Evolutionary conservation across 2,329 filamentous ascomycete species (phyloP).

Genomic region (Ophiostoma triangulosporum): DNA sequence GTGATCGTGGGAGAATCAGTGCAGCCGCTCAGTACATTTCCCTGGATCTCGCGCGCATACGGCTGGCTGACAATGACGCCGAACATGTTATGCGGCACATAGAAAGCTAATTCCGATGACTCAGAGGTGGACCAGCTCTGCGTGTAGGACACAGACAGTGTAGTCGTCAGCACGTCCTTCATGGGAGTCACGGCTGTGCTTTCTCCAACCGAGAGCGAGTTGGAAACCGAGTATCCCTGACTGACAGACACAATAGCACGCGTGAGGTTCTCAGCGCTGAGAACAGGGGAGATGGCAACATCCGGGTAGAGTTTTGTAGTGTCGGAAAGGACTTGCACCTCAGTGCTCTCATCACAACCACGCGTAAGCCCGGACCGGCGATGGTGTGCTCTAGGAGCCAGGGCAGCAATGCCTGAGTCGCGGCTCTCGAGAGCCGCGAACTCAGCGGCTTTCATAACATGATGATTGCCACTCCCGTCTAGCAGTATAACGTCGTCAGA

Average conservation of each 20-base stretch:
- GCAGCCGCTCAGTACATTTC: not conserved
- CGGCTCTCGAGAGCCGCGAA: not conserved
- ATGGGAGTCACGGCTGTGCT: no score
- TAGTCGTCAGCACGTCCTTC: not conserved
- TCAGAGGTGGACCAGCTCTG: not conserved
- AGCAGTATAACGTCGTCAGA: not conserved
- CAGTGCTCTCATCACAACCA: not conserved
- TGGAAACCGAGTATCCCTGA: not conserved
- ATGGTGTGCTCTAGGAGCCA: not conserved
- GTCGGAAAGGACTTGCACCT: not conserved
- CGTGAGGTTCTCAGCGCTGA: not conserved
- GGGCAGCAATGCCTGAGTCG: not conserved
- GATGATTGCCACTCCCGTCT: not conserved
- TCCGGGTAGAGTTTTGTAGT: not conserved
- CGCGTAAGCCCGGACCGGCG: not conserved
- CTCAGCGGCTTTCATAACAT: not conserved
- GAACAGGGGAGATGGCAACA: not conserved
- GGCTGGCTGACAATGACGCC: conserved; percentile 1
- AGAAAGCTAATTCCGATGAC: not conserved
- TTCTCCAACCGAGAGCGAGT: not conserved
- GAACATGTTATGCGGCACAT: not conserved
- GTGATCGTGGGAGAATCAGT: not conserved
- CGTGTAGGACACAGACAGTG: not conserved
- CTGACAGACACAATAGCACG: not conserved
- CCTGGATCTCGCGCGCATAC: not conserved